These are phyloP conservation scores for Tubosaeta brunneosetosa DNA, from an alignment of 768 basidiomycete species.

Conservation along the genomic window DNA sequence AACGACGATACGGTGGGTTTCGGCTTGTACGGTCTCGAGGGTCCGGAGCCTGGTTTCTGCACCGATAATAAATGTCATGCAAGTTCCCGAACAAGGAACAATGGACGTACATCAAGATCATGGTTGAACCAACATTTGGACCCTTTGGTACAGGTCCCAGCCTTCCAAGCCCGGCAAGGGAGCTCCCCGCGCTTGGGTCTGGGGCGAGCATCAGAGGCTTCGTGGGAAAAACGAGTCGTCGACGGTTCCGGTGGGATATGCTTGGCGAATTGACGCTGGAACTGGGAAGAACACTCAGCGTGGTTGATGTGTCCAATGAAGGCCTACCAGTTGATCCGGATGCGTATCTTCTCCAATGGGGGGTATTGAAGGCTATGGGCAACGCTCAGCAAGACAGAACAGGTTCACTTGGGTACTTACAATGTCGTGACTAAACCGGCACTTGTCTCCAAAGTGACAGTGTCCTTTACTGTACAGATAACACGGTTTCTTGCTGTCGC, in stretches of 20 bases:
- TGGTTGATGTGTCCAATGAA: not conserved
- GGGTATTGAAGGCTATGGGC: not conserved
- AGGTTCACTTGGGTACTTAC: constrained; percentile 5
- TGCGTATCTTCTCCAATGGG: not conserved
- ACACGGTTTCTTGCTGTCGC: constrained; percentile 11
- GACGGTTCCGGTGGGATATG: not conserved
- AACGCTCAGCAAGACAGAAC: not conserved
- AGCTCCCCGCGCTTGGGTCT: constrained; percentile 19
- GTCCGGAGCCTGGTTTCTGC: constrained; percentile 8
- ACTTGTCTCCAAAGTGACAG: constrained; percentile 26
- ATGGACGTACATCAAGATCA: constrained; percentile 27
- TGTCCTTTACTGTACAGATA: constrained; percentile 19
- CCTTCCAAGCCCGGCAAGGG: constrained; percentile 33
- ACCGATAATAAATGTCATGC: not conserved
- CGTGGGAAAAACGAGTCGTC: not conserved
- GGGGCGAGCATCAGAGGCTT: constrained; percentile 14
- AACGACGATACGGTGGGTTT: not conserved
- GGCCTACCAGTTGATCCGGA: not conserved
- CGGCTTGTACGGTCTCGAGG: not conserved
- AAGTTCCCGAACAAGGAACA: not conserved
- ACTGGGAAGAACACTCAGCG: no score
- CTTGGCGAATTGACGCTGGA: not conserved
- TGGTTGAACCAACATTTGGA: constrained; percentile 34
- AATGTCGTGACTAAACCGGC: constrained; percentile 21
- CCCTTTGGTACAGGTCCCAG: constrained; percentile 36